phyloP scores from a whole-genome alignment of 495 filamentous ascomycete genomes.

The Penicillium ucsense region DNA sequence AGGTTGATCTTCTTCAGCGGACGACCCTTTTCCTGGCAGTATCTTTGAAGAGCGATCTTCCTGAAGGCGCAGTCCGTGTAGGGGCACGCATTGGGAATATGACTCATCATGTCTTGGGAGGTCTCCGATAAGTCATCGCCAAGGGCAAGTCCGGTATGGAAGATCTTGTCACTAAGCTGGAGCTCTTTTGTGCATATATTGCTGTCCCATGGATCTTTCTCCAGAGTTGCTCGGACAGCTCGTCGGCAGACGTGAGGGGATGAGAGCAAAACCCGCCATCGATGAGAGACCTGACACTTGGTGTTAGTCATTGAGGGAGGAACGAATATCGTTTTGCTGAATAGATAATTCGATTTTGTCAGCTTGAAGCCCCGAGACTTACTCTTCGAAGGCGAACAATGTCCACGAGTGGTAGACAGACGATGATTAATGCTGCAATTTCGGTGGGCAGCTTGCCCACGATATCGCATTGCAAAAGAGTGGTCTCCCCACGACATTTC shows the following conservation, averaged over 20 bases:
- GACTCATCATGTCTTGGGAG: no score
- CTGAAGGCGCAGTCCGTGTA: no score
- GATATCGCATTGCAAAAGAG: constrained; percentile 24
- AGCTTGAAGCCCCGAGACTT: background rate
- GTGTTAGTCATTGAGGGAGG: background rate
- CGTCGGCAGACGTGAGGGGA: constrained; percentile 9
- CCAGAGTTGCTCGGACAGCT: constrained; percentile 7
- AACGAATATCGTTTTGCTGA: no score
- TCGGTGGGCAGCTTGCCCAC: constrained; percentile 25
- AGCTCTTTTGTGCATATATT: background rate
- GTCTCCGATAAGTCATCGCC: no score
- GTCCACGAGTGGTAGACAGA: constrained; percentile 16
- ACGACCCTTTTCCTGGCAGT: no score
- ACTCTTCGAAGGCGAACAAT: constrained; percentile 20
- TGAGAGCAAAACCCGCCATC: constrained; percentile 23
- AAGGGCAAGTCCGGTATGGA: no score
- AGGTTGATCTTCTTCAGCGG: no score
- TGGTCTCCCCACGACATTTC: constrained; percentile 10
- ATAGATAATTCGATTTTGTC: background rate
- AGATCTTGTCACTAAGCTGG: no score
- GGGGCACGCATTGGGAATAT: no score
- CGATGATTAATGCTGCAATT: constrained; percentile 15
- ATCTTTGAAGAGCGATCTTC: no score
- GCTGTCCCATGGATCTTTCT: constrained; percentile 1
- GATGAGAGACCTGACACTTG: constrained; percentile 19